These are phyloP conservation scores for Fusarium subtropicale DNA, from an alignment of 2,329 filamentous ascomycete genomes.

Conservation along the genomic window DNA sequence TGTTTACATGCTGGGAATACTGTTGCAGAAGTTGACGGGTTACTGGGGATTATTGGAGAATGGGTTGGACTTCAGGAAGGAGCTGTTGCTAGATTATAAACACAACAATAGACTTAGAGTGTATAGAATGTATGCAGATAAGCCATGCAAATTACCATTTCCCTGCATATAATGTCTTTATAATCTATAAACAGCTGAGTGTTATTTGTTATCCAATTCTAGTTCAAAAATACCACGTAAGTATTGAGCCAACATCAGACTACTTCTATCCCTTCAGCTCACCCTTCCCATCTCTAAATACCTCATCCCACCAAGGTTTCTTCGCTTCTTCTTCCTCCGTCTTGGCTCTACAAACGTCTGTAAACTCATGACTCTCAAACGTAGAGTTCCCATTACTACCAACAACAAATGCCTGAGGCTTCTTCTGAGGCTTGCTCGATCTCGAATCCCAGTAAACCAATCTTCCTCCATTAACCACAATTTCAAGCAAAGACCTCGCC, in stretches of 20 bases:
- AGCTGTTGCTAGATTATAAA: neutral
- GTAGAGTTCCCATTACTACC: fast-evolving
- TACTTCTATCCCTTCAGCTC: neutral
- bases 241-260: neutral
- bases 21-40: conserved; percentile 63
- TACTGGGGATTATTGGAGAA: conserved; percentile 60
- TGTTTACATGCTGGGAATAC: conserved; percentile 77
- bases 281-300: conserved; percentile 34
- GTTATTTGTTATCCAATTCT: neutral
- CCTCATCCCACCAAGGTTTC: conserved; percentile 23
- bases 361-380: neutral
- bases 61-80: conserved; percentile 54
- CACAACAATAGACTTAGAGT: fast-evolving
- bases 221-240: neutral
- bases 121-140: neutral
- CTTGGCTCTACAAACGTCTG: neutral
- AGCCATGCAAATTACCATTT: too few relatives aligned
- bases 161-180: too few relatives aligned
- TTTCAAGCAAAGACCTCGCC: neutral
- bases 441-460: conserved; percentile 26
- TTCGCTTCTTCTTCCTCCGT: neutral
- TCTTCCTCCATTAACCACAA: neutral
- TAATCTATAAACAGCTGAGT: neutral
- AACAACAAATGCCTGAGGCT: conserved; percentile 8
- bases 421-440: conserved; percentile 3